Evolutionary conservation across 2,329 filamentous ascomycete species (phyloP), one percentile per base, ranked within the genome.

Genomic region (Phyllosticta capitalensis): DNA sequence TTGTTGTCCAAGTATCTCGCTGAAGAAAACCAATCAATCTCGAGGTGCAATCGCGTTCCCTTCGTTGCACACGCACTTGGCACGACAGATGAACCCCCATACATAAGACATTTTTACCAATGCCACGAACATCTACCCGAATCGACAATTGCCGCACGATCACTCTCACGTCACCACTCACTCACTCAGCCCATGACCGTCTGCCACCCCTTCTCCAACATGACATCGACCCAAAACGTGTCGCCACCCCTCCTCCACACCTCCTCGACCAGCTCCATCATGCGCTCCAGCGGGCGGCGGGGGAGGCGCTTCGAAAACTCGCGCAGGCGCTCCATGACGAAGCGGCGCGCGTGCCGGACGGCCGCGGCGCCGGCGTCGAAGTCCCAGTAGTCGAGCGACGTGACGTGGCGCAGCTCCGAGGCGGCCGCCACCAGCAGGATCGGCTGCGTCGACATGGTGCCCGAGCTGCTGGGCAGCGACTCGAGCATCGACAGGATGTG

Each of bases 121-220:
- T 7, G 24, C 24, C n/a, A n/a, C n/a, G n/a, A n/a, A n/a, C n/a
- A n/a, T n/a, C n/a, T n/a, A n/a, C n/a, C n/a, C n/a, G n/a, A n/a
- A n/a, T n/a, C n/a, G n/a, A n/a, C n/a, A n/a, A n/a, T n/a, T n/a
- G n/a, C n/a, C n/a, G n/a, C n/a, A n/a, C n/a, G n/a, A n/a, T n/a
- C n/a, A n/a, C n/a, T n/a, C n/a, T n/a, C n/a, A n/a, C n/a, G n/a
- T n/a, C n/a, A n/a, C n/a, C 24, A 26, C 3, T 7, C 24, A 38
- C 30, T 9, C 1, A 45, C 33, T 55, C 20, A 78, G 20, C 76
- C 79, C 76, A 81, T 79, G 24, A 82, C 77, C 14, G 79, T 82
- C 67, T 82, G 78, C 78, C 79, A 82, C 9, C 78, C 76, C 61
- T 79, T 80, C 66, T 82, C 79, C 63, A 80, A 78, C 76, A 81